Base-by-base conservation (phyloP, 257 asterid genomes). In the Datura wrightii region DNA sequence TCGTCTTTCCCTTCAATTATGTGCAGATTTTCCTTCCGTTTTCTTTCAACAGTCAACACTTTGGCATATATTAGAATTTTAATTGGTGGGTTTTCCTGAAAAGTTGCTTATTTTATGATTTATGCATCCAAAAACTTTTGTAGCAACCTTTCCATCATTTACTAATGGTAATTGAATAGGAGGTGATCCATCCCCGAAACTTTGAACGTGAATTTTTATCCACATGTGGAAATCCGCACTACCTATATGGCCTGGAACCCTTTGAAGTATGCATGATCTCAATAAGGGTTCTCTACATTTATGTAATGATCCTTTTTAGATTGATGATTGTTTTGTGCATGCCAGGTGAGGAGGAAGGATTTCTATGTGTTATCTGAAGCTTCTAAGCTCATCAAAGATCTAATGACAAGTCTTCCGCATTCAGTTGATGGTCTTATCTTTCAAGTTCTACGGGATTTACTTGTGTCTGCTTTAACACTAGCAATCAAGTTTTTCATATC, bases 131-230 rank as follows among this genome's bases (percentile, higher is more conserved):
- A 83, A 54, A 44, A 67, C 80, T 83, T 67, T 67, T 71, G 85
- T 80, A 83, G 80, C 67, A 2, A 67, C 85, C 85, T 48, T 56
- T 83, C 67, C 80, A 83, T 39, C 52, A 66, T 65, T 34, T 80
- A 44, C 36, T 67, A 24, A 67, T 39, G 85, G 69, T 83, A 50
- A 67, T 66, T 67, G 85, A 83, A 72, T 80, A 83, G 14, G 80
- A 83, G 80, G 85, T 67, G 85, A 83, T 83, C 85, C 76, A 52
- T 36, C 85, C 85, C 80, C 80, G 85, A 67, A 83, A 83, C 24
- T 67, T 10, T n/a, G 85, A 83, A 56, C 69, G 79, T 6, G 85
- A 83, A 36, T 10, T 67, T 52, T 83, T 83, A 46, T 67, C 50
- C 80, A 67, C 76, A 14, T 14, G 31, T 36, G 80, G 34, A 48